These are phyloP conservation scores for Rhodotorula sp. DNA, from an alignment of 1,284 basidiomycete species.

Conservation along the genomic window DNA sequence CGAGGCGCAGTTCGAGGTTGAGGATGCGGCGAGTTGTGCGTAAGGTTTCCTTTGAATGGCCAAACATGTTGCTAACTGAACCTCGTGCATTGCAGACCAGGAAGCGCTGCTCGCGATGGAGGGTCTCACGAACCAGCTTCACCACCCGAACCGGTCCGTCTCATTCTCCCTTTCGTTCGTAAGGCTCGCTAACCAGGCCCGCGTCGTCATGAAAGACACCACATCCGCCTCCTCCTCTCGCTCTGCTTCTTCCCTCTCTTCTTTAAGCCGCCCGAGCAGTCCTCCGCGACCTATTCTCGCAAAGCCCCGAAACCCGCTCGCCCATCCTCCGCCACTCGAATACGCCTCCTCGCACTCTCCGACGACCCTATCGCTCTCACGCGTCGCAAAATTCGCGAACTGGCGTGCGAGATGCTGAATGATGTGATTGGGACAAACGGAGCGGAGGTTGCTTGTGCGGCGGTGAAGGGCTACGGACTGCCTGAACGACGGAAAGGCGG, in stretches of 20 bases:
- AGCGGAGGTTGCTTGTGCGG: constrained; percentile 10
- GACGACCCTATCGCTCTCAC: constrained; percentile 16
- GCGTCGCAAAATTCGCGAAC: constrained; percentile 13
- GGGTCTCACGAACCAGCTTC: constrained; percentile 1
- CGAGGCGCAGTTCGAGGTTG: constrained; percentile 14
- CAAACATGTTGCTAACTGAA: too few relatives aligned
- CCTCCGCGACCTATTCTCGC: background rate
- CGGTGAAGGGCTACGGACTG: constrained; percentile 9
- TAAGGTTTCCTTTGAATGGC: background rate
- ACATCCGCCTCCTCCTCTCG: constrained; percentile 23
- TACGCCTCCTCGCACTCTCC: background rate
- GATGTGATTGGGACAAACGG: constrained; percentile 15
- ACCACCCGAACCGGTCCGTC: constrained; percentile 10
- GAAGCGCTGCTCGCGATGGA: constrained; percentile 8
- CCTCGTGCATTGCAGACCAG: background rate
- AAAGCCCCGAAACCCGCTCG: background rate
- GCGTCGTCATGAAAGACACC: background rate
- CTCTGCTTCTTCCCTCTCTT: constrained; percentile 26
- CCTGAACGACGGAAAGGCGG: background rate
- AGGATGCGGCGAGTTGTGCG: constrained; percentile 10
- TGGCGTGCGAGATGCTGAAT: constrained; percentile 1
- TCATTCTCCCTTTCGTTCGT: too few relatives aligned
- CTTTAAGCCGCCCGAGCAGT: constrained; percentile 15
- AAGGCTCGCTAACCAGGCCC: background rate
- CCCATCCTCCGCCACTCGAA: background rate